Conservation (phyloP, 208 protist genomes). For the Crithidia brevicula region DNA sequence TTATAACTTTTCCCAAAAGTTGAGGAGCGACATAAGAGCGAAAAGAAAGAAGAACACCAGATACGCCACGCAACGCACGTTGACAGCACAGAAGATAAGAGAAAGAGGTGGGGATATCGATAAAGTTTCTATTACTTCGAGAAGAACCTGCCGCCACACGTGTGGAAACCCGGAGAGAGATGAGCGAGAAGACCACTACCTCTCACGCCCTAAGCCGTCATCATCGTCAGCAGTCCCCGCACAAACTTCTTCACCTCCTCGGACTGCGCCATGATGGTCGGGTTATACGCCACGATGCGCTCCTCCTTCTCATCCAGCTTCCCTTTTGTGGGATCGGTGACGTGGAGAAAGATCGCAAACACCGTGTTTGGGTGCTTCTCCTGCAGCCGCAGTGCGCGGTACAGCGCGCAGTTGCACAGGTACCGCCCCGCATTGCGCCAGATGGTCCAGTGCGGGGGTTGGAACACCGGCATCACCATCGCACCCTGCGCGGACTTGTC, state of each 20-base stretch:
- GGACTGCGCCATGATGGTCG: conserved; percentile 31
- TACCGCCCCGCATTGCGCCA: conserved; percentile 71
- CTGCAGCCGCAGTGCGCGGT: conserved; percentile 54
- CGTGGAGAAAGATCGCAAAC: conserved; percentile 59
- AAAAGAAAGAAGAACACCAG: background rate
- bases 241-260: conserved; percentile 32
- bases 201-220: too few relatives aligned
- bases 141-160: too few relatives aligned
- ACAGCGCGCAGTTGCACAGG: conserved; percentile 77
- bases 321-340: conserved; percentile 33
- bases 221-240: conserved; percentile 25
- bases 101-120: background rate
- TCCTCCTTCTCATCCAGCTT: conserved; percentile 22
- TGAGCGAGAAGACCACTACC: too few relatives aligned
- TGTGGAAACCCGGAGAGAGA: too few relatives aligned
- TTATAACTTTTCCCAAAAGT: too few relatives aligned
- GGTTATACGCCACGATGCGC: conserved; percentile 38
- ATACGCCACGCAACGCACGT: too few relatives aligned
- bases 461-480: conserved; percentile 42
- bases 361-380: conserved; percentile 39
- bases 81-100: background rate
- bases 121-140: too few relatives aligned
- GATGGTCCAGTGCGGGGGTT: conserved; percentile 46
- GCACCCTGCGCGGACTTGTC: conserved; percentile 10
- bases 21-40: background rate